These are phyloP conservation scores for Acrocalymma vagum DNA, from an alignment of 2,329 filamentous ascomycete species.

Conservation along the genomic window DNA sequence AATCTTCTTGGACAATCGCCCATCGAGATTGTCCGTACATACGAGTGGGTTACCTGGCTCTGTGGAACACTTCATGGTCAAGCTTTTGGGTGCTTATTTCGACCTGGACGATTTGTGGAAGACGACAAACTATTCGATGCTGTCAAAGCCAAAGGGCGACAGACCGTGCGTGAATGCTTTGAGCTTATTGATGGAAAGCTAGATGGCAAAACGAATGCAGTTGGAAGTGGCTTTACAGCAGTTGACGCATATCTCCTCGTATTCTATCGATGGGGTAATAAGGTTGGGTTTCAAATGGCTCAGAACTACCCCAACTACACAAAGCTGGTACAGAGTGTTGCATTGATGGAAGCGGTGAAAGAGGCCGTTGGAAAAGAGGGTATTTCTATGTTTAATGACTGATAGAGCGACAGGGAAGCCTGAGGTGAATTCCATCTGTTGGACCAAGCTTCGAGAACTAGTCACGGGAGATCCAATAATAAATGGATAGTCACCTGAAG, in stretches of 20 bases:
- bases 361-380: constrained; percentile 19
- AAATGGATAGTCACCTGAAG: no score
- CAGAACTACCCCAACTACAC: constrained; percentile 24
- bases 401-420: no score
- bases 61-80: constrained; percentile 27
- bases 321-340: constrained; percentile 14
- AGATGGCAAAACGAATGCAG: constrained; percentile 18
- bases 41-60: constrained; percentile 31
- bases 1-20: constrained; percentile 21
- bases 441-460: no score
- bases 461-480: no score
- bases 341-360: constrained; percentile 15
- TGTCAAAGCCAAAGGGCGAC: constrained; percentile 12
- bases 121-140: constrained; percentile 14
- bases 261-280: constrained; percentile 28
- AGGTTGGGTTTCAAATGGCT: constrained; percentile 17
- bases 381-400: constrained; percentile 10
- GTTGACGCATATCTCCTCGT: constrained; percentile 31
- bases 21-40: constrained; percentile 21
- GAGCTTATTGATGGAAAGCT: constrained; percentile 21
- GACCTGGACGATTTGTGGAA: constrained; percentile 19
- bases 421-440: no score
- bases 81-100: constrained; percentile 23
- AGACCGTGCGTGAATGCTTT: constrained; percentile 14
- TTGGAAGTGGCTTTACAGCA: constrained; percentile 23